A percentile compares a stretch with the other conserved stretches of the same genome.
Evolutionary conservation across 495 filamentous ascomycete genomes (phyloP).

Genomic region (Apodospora peruviana): DNA sequence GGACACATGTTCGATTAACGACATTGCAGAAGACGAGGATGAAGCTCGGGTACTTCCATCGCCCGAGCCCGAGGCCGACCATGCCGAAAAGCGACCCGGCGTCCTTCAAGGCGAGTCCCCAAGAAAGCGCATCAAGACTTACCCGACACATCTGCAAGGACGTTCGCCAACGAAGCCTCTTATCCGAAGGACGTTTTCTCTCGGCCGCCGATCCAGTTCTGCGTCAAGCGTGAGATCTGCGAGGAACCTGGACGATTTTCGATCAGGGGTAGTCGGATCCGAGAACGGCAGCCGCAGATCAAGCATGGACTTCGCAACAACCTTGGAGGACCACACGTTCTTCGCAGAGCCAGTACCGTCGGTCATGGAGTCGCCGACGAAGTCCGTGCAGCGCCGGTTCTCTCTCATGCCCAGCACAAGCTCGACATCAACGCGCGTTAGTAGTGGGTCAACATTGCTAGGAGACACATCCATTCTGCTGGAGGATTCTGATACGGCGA

Average conservation of each 20-base stretch:
- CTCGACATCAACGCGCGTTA: constrained; percentile 9
- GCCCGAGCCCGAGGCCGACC: constrained; percentile 3
- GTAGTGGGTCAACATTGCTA: constrained; percentile 16
- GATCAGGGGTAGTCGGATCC: not conserved
- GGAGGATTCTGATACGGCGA: not conserved
- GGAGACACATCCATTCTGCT: constrained; percentile 8
- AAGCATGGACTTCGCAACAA: not conserved
- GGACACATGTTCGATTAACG: constrained; percentile 39
- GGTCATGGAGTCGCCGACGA: constrained; percentile 4
- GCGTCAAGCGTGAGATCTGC: not conserved
- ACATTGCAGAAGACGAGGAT: constrained; percentile 25
- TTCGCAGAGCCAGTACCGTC: not conserved
- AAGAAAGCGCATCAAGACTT: not conserved
- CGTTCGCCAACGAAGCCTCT: constrained; percentile 8
- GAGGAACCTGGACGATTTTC: constrained; percentile 4
- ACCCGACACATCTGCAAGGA: not conserved
- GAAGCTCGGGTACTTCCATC: constrained; percentile 2
- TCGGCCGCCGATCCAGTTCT: constrained; percentile 8
- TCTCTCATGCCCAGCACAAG: constrained; percentile 10
- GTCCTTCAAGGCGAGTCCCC: constrained; percentile 2
- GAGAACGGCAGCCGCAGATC: constrained; percentile 2
- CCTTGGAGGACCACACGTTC: not conserved
- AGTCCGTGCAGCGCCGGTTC: constrained; percentile 13
- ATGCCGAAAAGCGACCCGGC: not conserved
- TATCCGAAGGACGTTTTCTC: constrained; percentile 14